Evolutionary conservation across 192 early-diverging fungal genomes (phyloP).

Genomic region (Backusella morwellensis): DNA sequence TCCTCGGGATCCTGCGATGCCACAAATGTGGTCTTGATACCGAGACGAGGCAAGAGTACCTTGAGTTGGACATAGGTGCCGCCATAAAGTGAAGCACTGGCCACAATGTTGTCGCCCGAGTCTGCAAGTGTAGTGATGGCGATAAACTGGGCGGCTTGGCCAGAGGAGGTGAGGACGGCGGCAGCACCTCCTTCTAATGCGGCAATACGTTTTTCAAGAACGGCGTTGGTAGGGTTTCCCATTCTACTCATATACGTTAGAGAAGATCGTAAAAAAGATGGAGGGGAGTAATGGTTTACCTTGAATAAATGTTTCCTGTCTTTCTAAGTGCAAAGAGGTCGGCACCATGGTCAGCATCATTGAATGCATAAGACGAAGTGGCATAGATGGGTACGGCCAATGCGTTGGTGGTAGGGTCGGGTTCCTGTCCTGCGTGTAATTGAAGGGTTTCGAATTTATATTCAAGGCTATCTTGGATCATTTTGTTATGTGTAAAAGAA

Average conservation of each 20-base stretch:
- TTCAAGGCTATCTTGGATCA: constrained; percentile 18
- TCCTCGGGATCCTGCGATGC: constrained; percentile 70
- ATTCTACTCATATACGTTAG: constrained; percentile 7
- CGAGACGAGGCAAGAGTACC: constrained; percentile 76
- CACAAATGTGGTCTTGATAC: constrained; percentile 79
- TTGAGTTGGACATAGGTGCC: constrained; percentile 88
- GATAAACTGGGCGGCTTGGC: constrained; percentile 72
- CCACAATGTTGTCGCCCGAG: constrained; percentile 86
- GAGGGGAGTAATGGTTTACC: constrained; percentile 35
- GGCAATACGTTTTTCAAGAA: constrained; percentile 89
- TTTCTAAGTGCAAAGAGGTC: constrained; percentile 71
- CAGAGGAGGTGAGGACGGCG: constrained; percentile 55
- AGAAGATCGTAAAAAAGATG: neutral
- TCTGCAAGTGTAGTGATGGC: constrained; percentile 74
- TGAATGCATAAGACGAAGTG: constrained; percentile 80
- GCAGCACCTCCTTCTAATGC: constrained; percentile 83
- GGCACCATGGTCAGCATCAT: constrained; percentile 74
- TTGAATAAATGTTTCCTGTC: constrained; percentile 82
- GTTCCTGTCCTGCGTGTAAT: constrained; percentile 79
- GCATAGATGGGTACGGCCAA: constrained; percentile 92
- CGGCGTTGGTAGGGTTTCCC: constrained; percentile 80
- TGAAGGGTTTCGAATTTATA: constrained; percentile 86
- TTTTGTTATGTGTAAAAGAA: neutral
- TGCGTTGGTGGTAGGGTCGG: constrained; percentile 63
- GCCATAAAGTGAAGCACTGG: constrained; percentile 74